Evolutionary conservation across 2,329 filamentous ascomycete species (phyloP), one percentile per base, ranked within the genome.

Genomic region (Alternaria solani): DNA sequence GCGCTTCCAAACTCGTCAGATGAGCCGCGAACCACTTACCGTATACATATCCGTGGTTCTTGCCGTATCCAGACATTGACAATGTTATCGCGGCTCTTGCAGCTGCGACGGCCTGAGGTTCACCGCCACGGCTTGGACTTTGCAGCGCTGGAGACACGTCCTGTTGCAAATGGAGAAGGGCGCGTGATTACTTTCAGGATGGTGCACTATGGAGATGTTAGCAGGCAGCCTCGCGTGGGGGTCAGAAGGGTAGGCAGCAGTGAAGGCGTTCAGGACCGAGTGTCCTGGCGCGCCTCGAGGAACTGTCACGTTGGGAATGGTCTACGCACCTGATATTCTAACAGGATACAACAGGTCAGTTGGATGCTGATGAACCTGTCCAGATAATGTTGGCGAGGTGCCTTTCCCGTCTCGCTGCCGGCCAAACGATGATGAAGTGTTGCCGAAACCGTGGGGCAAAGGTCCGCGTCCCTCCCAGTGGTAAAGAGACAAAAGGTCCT

Each of bases 11-110:
- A 63, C 63, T 66, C 67, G 73, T 79, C 76, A 78, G 68, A 75
- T 82, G 83, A 68, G 80, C 78, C 65, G 63, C 69, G 68, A 48
- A 62, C 62, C 60, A 89, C 92, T 83, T 84, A 96, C 93, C 91
- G 81, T 94, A 91, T 83, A 94, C 87, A 79, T 90, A 90, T 79
- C 90, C 85, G 79, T 91, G 88, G 60, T 88, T 81, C 81, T 96
- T 96, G 75, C 86, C 84, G 85, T 93, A 94, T 81, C 89, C 89
- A 79, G 91, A 90, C 91, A 94, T 94, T 81, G 90, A 88, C 81
- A 91, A 82, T 73, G 88, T 79, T 78, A 81, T 78, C 78, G 64
- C 68, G 65, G 67, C 67, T 66, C 72, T 67, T 71, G 67, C 72
- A 67, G 68, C 67, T 46, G 64, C 62, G 51, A 66, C 71, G 65